A percentile compares a stretch with the other conserved stretches of the same genome.
phyloP scores from a whole-genome alignment of 169 alveolate species.

The Cryptosporidium muris region DNA sequence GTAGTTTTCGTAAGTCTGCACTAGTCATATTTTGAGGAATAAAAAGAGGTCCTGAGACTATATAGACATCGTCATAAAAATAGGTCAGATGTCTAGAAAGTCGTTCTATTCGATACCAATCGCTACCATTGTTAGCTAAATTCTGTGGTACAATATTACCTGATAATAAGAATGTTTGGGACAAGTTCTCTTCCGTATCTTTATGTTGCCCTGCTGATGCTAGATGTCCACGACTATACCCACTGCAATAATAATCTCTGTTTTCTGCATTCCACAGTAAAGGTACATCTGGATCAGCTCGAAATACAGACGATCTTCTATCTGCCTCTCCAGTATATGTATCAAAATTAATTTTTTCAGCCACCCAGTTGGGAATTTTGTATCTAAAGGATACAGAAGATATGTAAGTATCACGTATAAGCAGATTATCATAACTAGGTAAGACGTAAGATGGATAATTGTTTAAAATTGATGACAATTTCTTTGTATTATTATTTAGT shows the following conservation, averaged over 20 bases:
- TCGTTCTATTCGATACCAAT: constrained; percentile 69
- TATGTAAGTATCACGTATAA: constrained; percentile 57
- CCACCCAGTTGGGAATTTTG: constrained; percentile 74
- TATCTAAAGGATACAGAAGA: constrained; percentile 53
- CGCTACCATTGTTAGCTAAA: constrained; percentile 69
- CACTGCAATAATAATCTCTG: constrained; percentile 69
- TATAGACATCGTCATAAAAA: constrained; percentile 68
- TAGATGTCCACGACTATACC: constrained; percentile 71
- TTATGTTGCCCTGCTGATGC: constrained; percentile 72
- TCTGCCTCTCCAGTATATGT: constrained; percentile 59
- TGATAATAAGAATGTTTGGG: constrained; percentile 63
- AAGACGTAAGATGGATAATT: constrained; percentile 62
- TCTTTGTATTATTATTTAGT: too few relatives aligned
- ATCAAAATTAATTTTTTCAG: constrained; percentile 57
- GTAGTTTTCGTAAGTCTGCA: constrained; percentile 9
- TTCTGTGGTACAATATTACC: constrained; percentile 73
- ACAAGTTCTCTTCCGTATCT: constrained; percentile 43
- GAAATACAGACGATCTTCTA: constrained; percentile 28
- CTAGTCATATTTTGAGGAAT: constrained; percentile 55
- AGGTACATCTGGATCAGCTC: constrained; percentile 69
- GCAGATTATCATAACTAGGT: constrained; percentile 60
- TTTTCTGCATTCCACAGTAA: constrained; percentile 71
- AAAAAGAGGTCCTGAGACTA: constrained; percentile 72
- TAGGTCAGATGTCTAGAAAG: constrained; percentile 41
- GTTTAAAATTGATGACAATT: too few relatives aligned